Evolutionary conservation across 2,329 filamentous ascomycete species (phyloP).

Genomic region (Colletotrichum tofieldiae): DNA sequence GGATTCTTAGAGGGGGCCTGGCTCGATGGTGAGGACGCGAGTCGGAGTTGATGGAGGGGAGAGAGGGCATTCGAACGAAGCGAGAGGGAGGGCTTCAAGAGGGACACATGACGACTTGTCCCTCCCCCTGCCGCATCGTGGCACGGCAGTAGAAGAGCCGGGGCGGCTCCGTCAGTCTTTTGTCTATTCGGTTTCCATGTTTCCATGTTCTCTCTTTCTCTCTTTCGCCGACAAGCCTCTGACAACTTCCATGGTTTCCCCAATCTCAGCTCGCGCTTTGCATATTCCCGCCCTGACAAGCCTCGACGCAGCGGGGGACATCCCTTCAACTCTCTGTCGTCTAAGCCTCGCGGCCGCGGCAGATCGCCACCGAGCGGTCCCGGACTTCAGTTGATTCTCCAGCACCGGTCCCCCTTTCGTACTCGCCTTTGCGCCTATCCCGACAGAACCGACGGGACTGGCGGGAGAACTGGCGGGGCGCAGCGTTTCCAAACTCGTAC

Average conservation of each 20-base stretch:
- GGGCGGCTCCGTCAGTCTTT: neutral
- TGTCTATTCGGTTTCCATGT: neutral
- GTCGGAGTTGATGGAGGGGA: neutral
- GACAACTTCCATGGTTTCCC: neutral
- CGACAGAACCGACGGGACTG: neutral
- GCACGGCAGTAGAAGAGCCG: constrained; percentile 11
- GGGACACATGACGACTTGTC: constrained; percentile 21
- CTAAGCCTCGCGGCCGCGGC: constrained; percentile 8
- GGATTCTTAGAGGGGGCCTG: neutral
- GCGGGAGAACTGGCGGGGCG: constrained; percentile 5
- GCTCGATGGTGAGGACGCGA: neutral
- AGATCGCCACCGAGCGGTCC: constrained; percentile 6
- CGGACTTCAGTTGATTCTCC: too few species aligned
- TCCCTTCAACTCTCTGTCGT: neutral
- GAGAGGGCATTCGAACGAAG: neutral
- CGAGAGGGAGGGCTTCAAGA: neutral
- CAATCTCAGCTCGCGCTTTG: neutral
- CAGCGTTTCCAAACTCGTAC: constrained; percentile 22
- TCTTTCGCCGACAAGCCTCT: neutral
- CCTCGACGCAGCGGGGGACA: neutral
- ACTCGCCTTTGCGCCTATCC: too few species aligned
- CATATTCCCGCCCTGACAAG: neutral
- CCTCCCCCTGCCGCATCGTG: neutral
- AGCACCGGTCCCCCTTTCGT: neutral
- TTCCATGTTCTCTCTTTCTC: neutral